Conservation (phyloP, 805 yeast genomes). For the Saccharomycopsis amapae region DNA sequence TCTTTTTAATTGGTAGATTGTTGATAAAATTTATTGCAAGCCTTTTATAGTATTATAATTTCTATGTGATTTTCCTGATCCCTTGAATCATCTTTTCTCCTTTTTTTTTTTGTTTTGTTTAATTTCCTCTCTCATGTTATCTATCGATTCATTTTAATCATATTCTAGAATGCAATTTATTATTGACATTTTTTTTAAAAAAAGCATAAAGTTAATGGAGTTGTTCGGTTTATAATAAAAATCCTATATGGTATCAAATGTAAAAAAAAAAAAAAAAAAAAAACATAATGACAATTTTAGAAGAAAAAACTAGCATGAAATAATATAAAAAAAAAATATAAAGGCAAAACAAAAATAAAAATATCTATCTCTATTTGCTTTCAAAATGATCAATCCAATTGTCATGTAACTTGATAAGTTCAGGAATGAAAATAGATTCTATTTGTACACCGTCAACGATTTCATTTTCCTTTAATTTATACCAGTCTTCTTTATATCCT, state of each 20-base stretch:
- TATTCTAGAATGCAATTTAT: too few relatives aligned
- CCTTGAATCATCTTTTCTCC: too few relatives aligned
- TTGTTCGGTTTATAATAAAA: too few relatives aligned
- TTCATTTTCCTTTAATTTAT: slow-evolving; percentile 37
- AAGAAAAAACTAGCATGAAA: too few relatives aligned
- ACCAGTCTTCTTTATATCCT: slow-evolving; percentile 26
- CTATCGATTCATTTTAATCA: too few relatives aligned
- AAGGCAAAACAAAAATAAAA: too few relatives aligned
- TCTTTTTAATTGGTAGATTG: slow-evolving; percentile 11
- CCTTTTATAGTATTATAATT: not conserved
- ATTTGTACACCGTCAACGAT: slow-evolving; percentile 46
- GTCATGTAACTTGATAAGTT: slow-evolving; percentile 56
- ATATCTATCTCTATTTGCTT: not conserved
- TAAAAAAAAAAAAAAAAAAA: too few relatives aligned
- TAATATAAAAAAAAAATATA: too few relatives aligned
- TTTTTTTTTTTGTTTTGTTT: not conserved
- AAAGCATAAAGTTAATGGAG: too few relatives aligned
- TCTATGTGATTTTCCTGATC: not conserved
- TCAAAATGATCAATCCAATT: slow-evolving; percentile 43
- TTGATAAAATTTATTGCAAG: not conserved
- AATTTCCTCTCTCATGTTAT: not conserved
- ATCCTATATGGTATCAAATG: too few relatives aligned
- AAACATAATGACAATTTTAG: too few relatives aligned
- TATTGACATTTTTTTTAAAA: not conserved
- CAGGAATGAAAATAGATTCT: slow-evolving; percentile 76